These are phyloP conservation scores for Phytophthora tubulina DNA, from an alignment of 352 stramenopile genomes.

Conservation along the genomic window DNA sequence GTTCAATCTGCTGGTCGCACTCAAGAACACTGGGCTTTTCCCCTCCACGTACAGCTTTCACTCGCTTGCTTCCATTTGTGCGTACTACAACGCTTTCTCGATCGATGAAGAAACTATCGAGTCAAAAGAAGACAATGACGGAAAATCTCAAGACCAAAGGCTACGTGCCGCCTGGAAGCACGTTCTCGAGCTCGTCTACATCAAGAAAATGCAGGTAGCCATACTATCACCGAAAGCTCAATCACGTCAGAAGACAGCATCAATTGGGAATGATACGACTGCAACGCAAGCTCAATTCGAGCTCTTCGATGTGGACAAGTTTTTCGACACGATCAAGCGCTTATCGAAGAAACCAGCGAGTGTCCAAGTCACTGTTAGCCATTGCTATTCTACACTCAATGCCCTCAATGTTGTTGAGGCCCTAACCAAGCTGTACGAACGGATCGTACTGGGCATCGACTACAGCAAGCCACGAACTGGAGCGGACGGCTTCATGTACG, in stretches of 20 bases:
- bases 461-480: constrained; percentile 63
- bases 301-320: constrained; percentile 68
- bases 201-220: constrained; percentile 56
- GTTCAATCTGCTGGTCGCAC: constrained; percentile 72
- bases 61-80: constrained; percentile 61
- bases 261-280: constrained; percentile 2
- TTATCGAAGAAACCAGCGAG: constrained; percentile 61
- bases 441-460: constrained; percentile 68
- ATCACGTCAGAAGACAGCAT: constrained; percentile 4
- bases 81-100: constrained; percentile 69
- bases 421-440: constrained; percentile 70
- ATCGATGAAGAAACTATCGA: constrained; percentile 47
- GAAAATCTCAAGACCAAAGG: constrained; percentile 35
- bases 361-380: constrained; percentile 60
- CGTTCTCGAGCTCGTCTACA: constrained; percentile 68
- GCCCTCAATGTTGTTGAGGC: constrained; percentile 66
- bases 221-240: constrained; percentile 20
- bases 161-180: constrained; percentile 60
- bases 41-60: constrained; percentile 59
- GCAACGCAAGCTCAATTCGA: constrained; percentile 42
- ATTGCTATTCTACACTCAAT: constrained; percentile 70
- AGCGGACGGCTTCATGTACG: constrained; percentile 67
- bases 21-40: constrained; percentile 60
- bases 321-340: constrained; percentile 61
- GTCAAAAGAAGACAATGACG: constrained; percentile 24